Percentiles rank a stretch among this genome's conserved stretches.
These are phyloP conservation scores for Penicillium sp. DNA, from an alignment of 2,329 filamentous ascomycete genomes.

Conservation along the genomic window DNA sequence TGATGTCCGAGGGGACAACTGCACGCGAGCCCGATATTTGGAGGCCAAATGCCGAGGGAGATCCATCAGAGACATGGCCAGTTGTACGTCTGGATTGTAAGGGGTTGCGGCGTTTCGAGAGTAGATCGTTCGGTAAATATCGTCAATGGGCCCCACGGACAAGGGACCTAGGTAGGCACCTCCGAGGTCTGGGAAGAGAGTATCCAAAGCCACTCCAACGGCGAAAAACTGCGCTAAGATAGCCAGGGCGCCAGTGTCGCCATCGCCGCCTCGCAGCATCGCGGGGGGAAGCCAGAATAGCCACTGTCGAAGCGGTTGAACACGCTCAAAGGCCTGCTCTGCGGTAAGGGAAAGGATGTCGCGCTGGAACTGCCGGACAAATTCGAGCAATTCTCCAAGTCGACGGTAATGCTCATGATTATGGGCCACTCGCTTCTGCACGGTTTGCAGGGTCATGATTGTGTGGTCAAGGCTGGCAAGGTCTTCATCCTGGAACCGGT, in stretches of 20 bases:
- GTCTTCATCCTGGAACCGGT: constrained; percentile 64
- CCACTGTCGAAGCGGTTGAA: constrained; percentile 88
- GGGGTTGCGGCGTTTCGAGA: constrained; percentile 67
- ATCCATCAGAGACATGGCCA: constrained; percentile 71
- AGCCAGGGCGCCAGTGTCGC: constrained; percentile 77
- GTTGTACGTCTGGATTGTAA: constrained; percentile 63
- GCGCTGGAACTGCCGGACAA: constrained; percentile 73
- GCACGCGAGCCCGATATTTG: constrained; percentile 72
- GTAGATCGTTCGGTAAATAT: constrained; percentile 78
- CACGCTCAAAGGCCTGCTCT: constrained; percentile 85
- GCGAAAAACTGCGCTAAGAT: constrained; percentile 93
- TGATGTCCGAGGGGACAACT: constrained; percentile 57
- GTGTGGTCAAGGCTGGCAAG: constrained; percentile 70
- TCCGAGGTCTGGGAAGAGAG: constrained; percentile 88
- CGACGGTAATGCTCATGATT: constrained; percentile 72
- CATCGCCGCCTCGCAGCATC: constrained; percentile 76
- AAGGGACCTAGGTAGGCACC: constrained; percentile 85
- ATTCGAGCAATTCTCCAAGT: constrained; percentile 71
- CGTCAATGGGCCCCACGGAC: constrained; percentile 79
- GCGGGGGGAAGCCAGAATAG: constrained; percentile 93
- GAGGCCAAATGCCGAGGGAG: constrained; percentile 72
- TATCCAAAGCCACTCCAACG: constrained; percentile 83
- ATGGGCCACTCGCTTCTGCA: constrained; percentile 69
- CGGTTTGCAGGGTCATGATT: constrained; percentile 63
- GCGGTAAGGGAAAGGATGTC: constrained; percentile 72